Evolutionary conservation across 805 yeast genomes (phyloP), one percentile per base, ranked within the genome.

Genomic region (Candida xiaguanensis): DNA sequence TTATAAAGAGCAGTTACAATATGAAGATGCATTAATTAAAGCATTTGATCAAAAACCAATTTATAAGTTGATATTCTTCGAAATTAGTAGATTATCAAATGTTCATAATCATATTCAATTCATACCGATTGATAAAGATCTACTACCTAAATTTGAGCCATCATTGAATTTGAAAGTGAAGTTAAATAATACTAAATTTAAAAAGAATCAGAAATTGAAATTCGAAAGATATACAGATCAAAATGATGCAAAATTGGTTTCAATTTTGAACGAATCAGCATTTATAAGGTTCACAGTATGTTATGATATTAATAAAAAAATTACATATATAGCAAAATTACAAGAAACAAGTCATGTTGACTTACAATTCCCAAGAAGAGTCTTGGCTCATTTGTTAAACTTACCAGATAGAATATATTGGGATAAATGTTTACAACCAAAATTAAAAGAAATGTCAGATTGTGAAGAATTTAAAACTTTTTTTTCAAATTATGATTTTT

Each of bases 361-460:
- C 56, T 59, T 87, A 11, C 95, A 86, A 49, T 85, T 90, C 51
- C 95, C 95, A 1, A 69, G 97, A 55, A 72, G 88, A 51, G 89
- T 85, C 1, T 51, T 86, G 20, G 90, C 96, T 0, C 69, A 70
- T 45, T 59, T 82, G 2, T 53, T 89, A 36, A 77, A 71, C 31
- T 64, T 75, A 12, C 81, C 83, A 2, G 80, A 78, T 38, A 67
- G 89, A 45, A 58, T 75, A 0, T 79, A 78, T 42, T 89, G 96
- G 97, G 82, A 82, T 41, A 75, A 77, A 37, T 88, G 96, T 52
- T 61, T 65, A 34, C 95, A 88, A 56, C 61, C 82, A 0, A 63
- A 63, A 31, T 63, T 63, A n/a, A 76, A 78, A 47, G 96, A 90
- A 52, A 64, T 69, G 2, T 52, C 59, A 11, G 93, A 88, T 37